Evolutionary conservation across 306 rosid species (phyloP), one percentile per base, ranked within the genome.

Genomic region (Sechiopsis laciniata): DNA sequence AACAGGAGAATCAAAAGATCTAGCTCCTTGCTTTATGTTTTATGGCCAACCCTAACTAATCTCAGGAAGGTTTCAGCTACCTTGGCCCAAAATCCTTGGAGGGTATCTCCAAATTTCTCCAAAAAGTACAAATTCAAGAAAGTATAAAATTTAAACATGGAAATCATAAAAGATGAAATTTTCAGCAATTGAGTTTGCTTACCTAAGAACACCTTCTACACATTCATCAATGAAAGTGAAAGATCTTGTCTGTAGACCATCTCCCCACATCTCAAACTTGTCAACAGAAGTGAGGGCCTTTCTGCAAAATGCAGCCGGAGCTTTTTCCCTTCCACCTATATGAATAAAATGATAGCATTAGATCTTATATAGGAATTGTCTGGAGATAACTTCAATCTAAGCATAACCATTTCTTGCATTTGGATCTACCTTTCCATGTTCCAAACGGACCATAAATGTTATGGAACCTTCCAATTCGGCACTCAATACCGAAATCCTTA

Each of bases 191-290:
- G 35, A 17, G 75, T 15, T 22, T 21, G 24, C 83, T 84, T 84
- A 89, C 99, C 99, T 81, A n/a, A 91, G 96, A 4, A 94, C 99
- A 45, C 99, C 99, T 83, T 94, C 99, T 55, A 94, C 99, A 81
- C 99, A 94, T 81, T 94, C 99, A 76, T 94, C 99, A 76, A 94
- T 94, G 81, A 91, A 94, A 80, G 99, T 94, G 85, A 94, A 94
- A 51, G 99, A 94, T 77, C 99, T 78, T 35, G 99, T 94, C 82
- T 94, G 99, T 50, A 84, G 84, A 75, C 99, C 99, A 84, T 94
- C 99, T 66, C 99, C 99, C 99, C 99, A 94, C 99, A 91, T 94
- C 90, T 94, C 99, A 82, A 94, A 94, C 75, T 82, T 89, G 55
- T 89, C 95, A 3, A 85, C 78, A 57, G 99, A 80, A 65, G 96